Percentiles rank a stretch among this genome's conserved stretches.
phyloP scores from a whole-genome alignment of 305 asterid genomes.

The Fraxinus greggii region DNA sequence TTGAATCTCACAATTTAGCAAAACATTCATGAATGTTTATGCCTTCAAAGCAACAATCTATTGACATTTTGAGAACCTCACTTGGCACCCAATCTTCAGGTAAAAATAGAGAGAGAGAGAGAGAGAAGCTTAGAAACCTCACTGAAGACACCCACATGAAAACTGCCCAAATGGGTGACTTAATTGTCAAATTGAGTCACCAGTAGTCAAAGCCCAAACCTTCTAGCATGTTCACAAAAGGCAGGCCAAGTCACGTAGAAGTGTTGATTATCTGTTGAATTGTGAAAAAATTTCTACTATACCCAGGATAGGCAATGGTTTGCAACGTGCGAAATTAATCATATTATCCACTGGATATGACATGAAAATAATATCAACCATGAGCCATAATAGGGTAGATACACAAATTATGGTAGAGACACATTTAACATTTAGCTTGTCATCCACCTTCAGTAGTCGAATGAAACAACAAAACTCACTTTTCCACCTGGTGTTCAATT shows the following conservation, averaged over 20 bases:
- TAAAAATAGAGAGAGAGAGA: neutral
- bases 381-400: neutral
- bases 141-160: neutral
- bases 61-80: neutral
- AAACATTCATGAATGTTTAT: neutral
- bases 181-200: neutral
- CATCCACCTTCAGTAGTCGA: neutral
- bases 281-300: neutral
- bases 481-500: neutral
- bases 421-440: neutral
- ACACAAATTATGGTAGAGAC: neutral
- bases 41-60: neutral
- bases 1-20: neutral
- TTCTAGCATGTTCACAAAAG: neutral
- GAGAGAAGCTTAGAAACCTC: neutral
- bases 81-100: neutral
- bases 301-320: neutral
- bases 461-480: neutral
- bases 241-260: neutral
- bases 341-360: neutral
- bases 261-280: neutral
- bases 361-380: neutral
- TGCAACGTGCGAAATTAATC: neutral
- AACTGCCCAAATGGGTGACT: neutral
- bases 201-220: neutral